A percentile compares a stretch with the other conserved stretches of the same genome.
Evolutionary conservation across 2,329 filamentous ascomycete species (phyloP).

Genomic region (Colletotrichum navitas): DNA sequence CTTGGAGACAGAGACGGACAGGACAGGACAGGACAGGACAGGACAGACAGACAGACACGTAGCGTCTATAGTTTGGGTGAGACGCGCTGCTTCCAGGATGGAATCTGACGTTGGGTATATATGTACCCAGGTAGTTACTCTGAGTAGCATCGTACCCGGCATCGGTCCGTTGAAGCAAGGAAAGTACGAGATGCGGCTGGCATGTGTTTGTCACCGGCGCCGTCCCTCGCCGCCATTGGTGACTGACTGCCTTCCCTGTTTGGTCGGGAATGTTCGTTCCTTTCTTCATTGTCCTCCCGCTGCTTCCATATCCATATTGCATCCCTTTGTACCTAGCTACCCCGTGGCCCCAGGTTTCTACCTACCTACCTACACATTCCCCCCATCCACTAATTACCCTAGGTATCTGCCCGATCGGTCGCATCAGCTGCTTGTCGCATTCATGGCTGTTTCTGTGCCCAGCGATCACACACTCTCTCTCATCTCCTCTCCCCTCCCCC

Average conservation of each 20-base stretch:
- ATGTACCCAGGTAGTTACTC: too few species aligned
- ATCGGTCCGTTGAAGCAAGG: background rate
- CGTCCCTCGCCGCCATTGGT: background rate
- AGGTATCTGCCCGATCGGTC: slow-evolving; percentile 13
- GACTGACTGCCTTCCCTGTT: background rate
- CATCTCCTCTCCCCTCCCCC: background rate
- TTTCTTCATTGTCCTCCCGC: background rate
- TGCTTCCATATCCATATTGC: background rate
- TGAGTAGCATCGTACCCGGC: background rate
- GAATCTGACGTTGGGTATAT: background rate
- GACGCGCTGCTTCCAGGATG: background rate
- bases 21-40: too few species aligned
- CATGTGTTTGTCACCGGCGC: slow-evolving; percentile 2
- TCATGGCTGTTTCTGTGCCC: slow-evolving; percentile 16
- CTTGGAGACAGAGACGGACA: background rate
- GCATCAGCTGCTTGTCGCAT: slow-evolving; percentile 26
- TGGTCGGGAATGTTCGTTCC: slow-evolving; percentile 4
- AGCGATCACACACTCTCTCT: background rate
- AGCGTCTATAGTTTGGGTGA: background rate
- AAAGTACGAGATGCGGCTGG: background rate
- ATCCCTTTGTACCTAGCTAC: background rate
- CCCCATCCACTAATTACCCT: too few species aligned
- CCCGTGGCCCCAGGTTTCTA: background rate
- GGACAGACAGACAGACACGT: background rate
- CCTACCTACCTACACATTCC: too few species aligned